Base-by-base conservation (phyloP, 2,329 filamentous ascomycete species). In the Xylariaceae sp. region DNA sequence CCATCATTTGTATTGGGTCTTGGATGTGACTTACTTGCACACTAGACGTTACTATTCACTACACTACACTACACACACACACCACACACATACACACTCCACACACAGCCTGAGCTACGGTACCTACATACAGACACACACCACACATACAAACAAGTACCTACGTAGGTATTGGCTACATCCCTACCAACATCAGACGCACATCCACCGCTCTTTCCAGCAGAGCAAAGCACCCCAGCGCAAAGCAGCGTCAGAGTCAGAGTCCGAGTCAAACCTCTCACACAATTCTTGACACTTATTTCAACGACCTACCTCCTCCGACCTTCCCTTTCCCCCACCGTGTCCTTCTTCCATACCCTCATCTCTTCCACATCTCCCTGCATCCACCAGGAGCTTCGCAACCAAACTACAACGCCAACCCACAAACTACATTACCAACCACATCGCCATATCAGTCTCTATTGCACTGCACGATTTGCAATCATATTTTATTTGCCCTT, bases 191-290 rank as follows among this genome's bases (percentile, higher is more conserved):
- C 41, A 28, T 17, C 49, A 47, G 34, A 48, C 44, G 44, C 58
- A 54, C 55, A 63, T 60, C 64, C 62, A 66, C 64, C 64, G 68
- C 68, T 66, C 66, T 70, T 70, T 69, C 68, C 62, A 59, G 49
- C 52, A 53, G 7, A 52, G 40, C 36, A 58, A 45, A 47, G 43
- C 52, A 57, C 49, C 54, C 36, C 58, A 49, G 51, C 49, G 19
- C 46, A 58, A 6, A 54, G 47, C 29, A 39, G 41, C 41, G 55
- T 55, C 50, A 53, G 50, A 50, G 36, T 54, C 45, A 56, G 39
- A 43, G 46, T 47, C 36, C 29, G 34, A 46, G 39, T 53, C 57
- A 56, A 50, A 49, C 57, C 57, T 56, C 43, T 58, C 44, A 41
- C 56, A 62, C 54, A 63, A 46, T 41, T 31, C 28, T 49, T 41